Evolutionary conservation across 2,329 filamentous ascomycete species (phyloP).

Genomic region (Curvularia verruculosa): DNA sequence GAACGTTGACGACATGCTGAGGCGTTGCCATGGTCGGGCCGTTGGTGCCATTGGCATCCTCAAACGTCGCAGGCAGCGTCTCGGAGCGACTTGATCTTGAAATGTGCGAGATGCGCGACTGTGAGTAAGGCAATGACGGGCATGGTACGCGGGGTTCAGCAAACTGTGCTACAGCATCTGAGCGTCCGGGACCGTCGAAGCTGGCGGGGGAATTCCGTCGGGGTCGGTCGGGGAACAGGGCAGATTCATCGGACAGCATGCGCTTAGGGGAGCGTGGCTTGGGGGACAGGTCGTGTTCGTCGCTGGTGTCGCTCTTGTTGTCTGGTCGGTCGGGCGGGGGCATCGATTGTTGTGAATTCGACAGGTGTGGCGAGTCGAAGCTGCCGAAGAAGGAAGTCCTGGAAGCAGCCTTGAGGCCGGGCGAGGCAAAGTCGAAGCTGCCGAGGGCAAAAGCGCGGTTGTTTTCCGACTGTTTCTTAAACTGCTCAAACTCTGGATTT

Average conservation of each 20-base stretch:
- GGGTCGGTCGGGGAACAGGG: conserved; percentile 50
- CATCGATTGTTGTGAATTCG: conserved; percentile 37
- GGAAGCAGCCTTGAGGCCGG: conserved; percentile 33
- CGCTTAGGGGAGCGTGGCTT: conserved; percentile 57
- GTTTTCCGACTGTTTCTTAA: conserved; percentile 70
- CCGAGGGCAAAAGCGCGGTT: conserved; percentile 57
- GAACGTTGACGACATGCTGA: conserved; percentile 56
- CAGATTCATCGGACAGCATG: conserved; percentile 54
- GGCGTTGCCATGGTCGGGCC: conserved; percentile 54
- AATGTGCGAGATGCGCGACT: conserved; percentile 22
- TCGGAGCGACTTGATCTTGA: conserved; percentile 49
- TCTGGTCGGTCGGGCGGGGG: conserved; percentile 21
- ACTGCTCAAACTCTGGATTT: conserved; percentile 83
- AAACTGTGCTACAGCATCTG: conserved; percentile 45
- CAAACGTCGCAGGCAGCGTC: conserved; percentile 51
- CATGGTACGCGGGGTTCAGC: conserved; percentile 39
- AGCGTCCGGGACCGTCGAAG: conserved; percentile 47
- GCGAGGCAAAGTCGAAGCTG: conserved; percentile 51
- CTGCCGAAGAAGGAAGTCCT: conserved; percentile 34
- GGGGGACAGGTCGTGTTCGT: conserved; percentile 26
- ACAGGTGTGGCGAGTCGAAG: conserved; percentile 37
- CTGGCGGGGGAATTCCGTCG: conserved; percentile 56
- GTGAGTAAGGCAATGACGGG: conserved; percentile 41
- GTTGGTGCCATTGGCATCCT: conserved; percentile 33
- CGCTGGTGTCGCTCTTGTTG: conserved; percentile 23